A percentile compares a stretch with the other conserved stretches of the same genome.
Conservation (phyloP, 2,329 filamentous ascomycete genomes). For the Fragosphaeria purpurea region DNA sequence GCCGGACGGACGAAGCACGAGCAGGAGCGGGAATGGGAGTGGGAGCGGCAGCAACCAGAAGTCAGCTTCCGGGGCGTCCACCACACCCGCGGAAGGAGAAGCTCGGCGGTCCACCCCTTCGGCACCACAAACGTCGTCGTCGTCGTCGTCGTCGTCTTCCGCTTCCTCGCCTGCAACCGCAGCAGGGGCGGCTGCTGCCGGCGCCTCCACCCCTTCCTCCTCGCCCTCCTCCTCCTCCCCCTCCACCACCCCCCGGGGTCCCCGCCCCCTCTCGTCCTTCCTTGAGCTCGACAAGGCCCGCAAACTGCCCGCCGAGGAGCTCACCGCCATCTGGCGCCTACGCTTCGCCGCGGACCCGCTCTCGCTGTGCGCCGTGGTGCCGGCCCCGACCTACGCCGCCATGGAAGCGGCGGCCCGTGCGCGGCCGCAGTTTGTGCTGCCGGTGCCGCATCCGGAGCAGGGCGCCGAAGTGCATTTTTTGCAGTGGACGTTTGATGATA, state of each 20-base stretch:
- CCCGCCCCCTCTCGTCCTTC: slow-evolving; percentile 36
- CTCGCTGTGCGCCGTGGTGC: slow-evolving; percentile 77
- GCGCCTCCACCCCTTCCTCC: neutral
- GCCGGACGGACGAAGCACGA: slow-evolving; percentile 11
- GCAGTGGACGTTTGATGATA: slow-evolving; percentile 79
- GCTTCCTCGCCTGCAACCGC: neutral
- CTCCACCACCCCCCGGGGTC: slow-evolving; percentile 21
- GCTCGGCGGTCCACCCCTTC: neutral
- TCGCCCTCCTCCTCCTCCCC: slow-evolving; percentile 5
- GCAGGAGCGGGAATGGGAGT: neutral
- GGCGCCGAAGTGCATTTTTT: slow-evolving; percentile 92
- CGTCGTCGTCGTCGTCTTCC: neutral
- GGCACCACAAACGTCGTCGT: neutral
- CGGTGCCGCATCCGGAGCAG: slow-evolving; percentile 56
- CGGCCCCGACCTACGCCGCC: slow-evolving; percentile 58
- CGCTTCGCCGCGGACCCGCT: slow-evolving; percentile 64
- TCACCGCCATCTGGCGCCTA: slow-evolving; percentile 82
- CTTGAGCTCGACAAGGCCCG: slow-evolving; percentile 73
- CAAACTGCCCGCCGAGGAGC: slow-evolving; percentile 65
- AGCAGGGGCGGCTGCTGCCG: too few relatives aligned
- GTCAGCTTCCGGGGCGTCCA: neutral
- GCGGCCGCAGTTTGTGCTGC: slow-evolving; percentile 84
- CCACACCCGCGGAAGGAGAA: neutral
- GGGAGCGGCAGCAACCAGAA: neutral
- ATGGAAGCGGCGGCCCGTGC: slow-evolving; percentile 62